A percentile compares a stretch with the other conserved stretches of the same genome.
Evolutionary conservation across 2,329 filamentous ascomycete genomes (phyloP).

Genomic region (Colletotrichum aenigma): DNA sequence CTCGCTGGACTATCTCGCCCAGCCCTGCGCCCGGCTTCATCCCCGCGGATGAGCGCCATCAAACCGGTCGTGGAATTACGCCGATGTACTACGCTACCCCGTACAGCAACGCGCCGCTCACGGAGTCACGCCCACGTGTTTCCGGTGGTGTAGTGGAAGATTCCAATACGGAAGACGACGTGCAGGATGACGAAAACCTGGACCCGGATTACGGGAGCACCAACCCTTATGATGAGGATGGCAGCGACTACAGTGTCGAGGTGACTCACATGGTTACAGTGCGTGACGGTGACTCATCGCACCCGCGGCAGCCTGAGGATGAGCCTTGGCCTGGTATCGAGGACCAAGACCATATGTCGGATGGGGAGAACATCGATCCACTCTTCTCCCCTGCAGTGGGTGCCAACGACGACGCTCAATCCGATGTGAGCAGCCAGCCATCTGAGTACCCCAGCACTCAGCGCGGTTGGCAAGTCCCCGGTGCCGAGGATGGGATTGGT

Average conservation of each 20-base stretch:
- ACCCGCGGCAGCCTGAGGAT: constrained; percentile 51
- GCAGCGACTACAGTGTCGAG: constrained; percentile 29
- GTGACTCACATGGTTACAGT: constrained; percentile 24
- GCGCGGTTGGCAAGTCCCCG: constrained; percentile 39
- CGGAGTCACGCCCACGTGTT: constrained; percentile 38
- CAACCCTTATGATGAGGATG: constrained; percentile 32
- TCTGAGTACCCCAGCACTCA: constrained; percentile 62
- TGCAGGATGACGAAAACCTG: constrained; percentile 33
- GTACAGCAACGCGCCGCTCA: constrained; percentile 64
- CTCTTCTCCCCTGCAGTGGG: constrained; percentile 22
- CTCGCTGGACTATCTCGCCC: constrained; percentile 57
- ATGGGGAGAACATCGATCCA: constrained; percentile 58
- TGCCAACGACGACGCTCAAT: constrained; percentile 32
- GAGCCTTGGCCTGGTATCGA: constrained; percentile 63
- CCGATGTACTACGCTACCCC: constrained; percentile 80
- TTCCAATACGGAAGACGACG: constrained; percentile 28
- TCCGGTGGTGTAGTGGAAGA: constrained; percentile 15
- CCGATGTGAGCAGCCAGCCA: constrained; percentile 52
- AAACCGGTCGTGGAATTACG: constrained; percentile 46
- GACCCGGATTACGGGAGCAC: constrained; percentile 29
- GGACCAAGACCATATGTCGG: constrained; percentile 47
- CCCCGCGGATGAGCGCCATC: constrained; percentile 34
- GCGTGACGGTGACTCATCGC: constrained; percentile 25
- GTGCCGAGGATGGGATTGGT: constrained; percentile 24
- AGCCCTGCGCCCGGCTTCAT: constrained; percentile 42